Percentiles rank a stretch among this genome's conserved stretches.
These are phyloP conservation scores for Sporothrix phasma DNA, from an alignment of 2,329 filamentous ascomycete genomes.

Conservation along the genomic window DNA sequence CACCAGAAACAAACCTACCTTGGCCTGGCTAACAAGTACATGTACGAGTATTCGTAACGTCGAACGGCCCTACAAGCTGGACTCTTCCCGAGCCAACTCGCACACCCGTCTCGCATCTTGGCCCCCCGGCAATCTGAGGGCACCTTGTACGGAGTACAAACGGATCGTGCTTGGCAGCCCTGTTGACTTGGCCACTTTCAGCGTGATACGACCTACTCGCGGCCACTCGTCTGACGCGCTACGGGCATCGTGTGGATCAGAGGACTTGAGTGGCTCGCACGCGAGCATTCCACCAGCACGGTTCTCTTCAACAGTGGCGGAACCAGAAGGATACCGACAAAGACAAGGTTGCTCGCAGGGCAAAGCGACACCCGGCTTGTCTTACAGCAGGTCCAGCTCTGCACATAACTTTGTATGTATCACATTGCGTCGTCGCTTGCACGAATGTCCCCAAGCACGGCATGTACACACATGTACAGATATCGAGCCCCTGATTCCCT, in stretches of 20 bases:
- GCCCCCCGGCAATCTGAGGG: slow-evolving; percentile 4
- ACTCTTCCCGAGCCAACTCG: not conserved
- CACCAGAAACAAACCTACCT: not conserved
- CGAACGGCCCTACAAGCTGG: too few species aligned
- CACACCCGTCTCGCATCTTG: not conserved
- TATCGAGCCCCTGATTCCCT: too few species aligned
- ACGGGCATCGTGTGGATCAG: not conserved
- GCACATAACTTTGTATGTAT: not conserved
- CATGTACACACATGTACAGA: not conserved
- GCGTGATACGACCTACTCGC: too few species aligned
- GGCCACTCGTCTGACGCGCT: not conserved
- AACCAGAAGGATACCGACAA: not conserved
- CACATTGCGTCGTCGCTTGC: not conserved
- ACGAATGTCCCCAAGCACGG: not conserved
- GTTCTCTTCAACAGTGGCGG: not conserved
- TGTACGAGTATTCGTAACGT: too few species aligned
- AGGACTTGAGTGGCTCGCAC: not conserved
- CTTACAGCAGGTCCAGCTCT: not conserved
- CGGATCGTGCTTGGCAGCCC: not conserved
- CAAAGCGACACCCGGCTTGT: not conserved
- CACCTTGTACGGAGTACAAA: not conserved
- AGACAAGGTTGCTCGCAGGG: slow-evolving; percentile 2
- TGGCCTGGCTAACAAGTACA: not conserved
- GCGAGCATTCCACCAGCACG: not conserved
- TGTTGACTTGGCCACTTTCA: not conserved